These are phyloP conservation scores for Trichoderma gamsii DNA, from an alignment of 495 filamentous ascomycete genomes.

Conservation along the genomic window DNA sequence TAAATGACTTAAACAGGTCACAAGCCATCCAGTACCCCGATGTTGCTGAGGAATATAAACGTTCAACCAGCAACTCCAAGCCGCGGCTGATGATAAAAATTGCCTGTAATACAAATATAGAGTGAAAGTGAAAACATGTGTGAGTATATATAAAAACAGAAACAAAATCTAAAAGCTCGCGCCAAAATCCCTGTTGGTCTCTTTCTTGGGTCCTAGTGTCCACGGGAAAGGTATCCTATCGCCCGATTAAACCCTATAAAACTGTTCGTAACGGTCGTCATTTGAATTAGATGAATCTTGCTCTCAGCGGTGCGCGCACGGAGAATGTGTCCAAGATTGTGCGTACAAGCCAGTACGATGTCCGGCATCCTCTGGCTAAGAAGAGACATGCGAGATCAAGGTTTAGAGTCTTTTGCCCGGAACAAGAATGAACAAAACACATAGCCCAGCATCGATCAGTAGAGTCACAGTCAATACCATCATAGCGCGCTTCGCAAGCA, in stretches of 20 bases:
- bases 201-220: background rate
- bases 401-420: conserved; percentile 75
- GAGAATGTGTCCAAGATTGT: background rate
- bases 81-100: background rate
- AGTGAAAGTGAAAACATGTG: too few species aligned
- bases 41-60: background rate
- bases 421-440: conserved; percentile 83
- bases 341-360: background rate
- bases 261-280: conserved; percentile 3
- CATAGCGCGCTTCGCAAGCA: conserved; percentile 72
- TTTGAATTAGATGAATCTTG: background rate
- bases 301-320: background rate
- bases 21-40: background rate
- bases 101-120: background rate
- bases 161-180: conserved; percentile 1
- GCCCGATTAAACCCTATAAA: background rate
- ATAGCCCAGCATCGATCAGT: conserved; percentile 67
- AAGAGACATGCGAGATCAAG: background rate
- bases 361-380: background rate
- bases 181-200: background rate
- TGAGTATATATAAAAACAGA: background rate
- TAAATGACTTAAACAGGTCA: background rate
- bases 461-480: conserved; percentile 68
- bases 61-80: background rate
- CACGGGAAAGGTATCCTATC: background rate